These are phyloP conservation scores for Hanseniaspora jakobsenii DNA, from an alignment of 805 yeast species.

Conservation along the genomic window DNA sequence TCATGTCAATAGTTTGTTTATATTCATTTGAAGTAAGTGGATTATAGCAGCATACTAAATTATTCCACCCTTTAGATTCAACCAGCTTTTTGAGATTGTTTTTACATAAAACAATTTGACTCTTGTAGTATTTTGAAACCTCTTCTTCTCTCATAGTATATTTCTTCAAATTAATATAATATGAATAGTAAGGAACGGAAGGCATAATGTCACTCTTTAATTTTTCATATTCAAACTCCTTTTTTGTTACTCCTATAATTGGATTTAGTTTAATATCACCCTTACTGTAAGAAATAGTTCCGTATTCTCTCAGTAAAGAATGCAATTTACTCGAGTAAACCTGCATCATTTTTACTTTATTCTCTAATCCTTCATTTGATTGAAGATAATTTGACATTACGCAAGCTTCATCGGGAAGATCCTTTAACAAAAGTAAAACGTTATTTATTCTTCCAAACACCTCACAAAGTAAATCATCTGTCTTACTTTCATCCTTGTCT, in stretches of 20 bases:
- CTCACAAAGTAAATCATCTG: no score
- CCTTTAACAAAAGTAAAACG: no score
- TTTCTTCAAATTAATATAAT: not conserved
- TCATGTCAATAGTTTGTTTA: not conserved
- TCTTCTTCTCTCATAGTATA: not conserved
- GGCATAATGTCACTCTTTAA: not conserved
- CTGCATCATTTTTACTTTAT: no score
- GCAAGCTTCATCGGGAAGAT: no score
- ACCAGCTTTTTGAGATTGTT: slow-evolving; percentile 5
- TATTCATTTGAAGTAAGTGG: not conserved
- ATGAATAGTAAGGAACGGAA: not conserved
- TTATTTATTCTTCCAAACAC: no score
- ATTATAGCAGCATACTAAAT: not conserved
- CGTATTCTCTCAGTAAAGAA: not conserved
- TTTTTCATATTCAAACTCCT: not conserved
- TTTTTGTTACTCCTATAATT: not conserved
- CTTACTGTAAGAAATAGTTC: not conserved
- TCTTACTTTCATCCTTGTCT: not conserved
- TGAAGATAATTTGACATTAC: no score
- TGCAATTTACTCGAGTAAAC: no score
- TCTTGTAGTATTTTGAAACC: not conserved
- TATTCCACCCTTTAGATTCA: not conserved
- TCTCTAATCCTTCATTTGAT: no score
- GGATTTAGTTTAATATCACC: not conserved
- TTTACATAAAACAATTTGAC: not conserved